These are phyloP conservation scores for Populus ilicifolia DNA, from an alignment of 345 rosid species.

Conservation along the genomic window DNA sequence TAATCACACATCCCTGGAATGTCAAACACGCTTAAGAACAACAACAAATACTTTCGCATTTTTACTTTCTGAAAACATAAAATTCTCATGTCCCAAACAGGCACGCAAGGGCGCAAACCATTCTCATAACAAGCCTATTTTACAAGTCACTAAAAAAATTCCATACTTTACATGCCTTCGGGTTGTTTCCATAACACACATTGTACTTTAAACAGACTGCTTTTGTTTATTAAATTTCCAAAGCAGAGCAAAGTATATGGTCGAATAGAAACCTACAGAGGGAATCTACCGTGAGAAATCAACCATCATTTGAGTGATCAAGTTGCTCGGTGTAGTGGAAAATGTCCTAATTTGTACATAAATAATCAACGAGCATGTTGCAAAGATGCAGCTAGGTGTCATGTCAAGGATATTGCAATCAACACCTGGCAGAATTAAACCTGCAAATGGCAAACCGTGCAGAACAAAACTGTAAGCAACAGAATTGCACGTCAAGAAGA, in stretches of 20 bases:
- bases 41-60: background rate
- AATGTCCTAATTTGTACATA: background rate
- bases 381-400: background rate
- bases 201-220: background rate
- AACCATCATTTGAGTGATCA: background rate
- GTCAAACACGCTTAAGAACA: background rate
- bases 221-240: background rate
- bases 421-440: slow-evolving; percentile 30
- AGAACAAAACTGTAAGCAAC: background rate
- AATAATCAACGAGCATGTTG: slow-evolving; percentile 14
- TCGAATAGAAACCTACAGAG: background rate
- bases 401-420: slow-evolving; percentile 8
- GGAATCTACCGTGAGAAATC: background rate
- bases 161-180: background rate
- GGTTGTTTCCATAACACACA: background rate
- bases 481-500: background rate
- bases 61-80: background rate
- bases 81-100: background rate
- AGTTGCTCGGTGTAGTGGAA: background rate
- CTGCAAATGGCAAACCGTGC: slow-evolving; percentile 17
- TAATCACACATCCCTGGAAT: background rate
- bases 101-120: background rate
- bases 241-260: background rate
- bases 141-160: background rate
- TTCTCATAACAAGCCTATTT: background rate